Conservation (phyloP, 2,329 filamentous ascomycete species). For the Amauroascus verrucosus region DNA sequence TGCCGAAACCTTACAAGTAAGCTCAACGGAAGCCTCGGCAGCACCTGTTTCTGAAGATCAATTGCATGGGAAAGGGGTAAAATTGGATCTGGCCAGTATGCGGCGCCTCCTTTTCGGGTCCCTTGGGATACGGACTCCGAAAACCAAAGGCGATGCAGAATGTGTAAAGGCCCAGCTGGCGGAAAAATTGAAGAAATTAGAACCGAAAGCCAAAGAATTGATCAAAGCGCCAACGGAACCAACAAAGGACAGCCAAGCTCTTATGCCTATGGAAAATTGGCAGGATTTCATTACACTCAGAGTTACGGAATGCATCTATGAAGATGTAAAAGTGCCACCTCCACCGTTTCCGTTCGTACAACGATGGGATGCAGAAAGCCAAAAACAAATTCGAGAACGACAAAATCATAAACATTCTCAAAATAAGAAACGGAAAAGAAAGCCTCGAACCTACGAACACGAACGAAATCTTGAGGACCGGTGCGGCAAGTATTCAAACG, state of each 20-base stretch:
- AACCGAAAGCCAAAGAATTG: constrained; percentile 20
- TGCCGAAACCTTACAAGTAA: background rate
- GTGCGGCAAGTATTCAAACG: background rate
- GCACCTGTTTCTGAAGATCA: background rate
- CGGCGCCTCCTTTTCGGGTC: constrained; percentile 62
- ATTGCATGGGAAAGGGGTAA: constrained; percentile 30
- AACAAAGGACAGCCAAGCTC: constrained; percentile 22
- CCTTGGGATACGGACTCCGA: constrained; percentile 58
- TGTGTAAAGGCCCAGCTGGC: constrained; percentile 51
- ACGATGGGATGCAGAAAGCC: constrained; percentile 73
- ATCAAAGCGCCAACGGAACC: constrained; percentile 16
- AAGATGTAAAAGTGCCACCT: constrained; percentile 56
- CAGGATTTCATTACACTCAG: constrained; percentile 60
- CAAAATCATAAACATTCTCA: constrained; percentile 23
- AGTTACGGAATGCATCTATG: constrained; percentile 75
- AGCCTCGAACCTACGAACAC: constrained; percentile 35
- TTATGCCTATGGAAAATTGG: constrained; percentile 56
- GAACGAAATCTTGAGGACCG: background rate
- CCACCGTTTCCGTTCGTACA: constrained; percentile 87
- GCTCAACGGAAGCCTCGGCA: background rate
- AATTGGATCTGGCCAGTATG: constrained; percentile 51
- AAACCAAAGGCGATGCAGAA: constrained; percentile 57
- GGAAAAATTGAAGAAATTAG: constrained; percentile 36
- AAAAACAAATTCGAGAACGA: constrained; percentile 34
- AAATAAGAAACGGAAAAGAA: constrained; percentile 42